Conservation (phyloP, 2,329 filamentous ascomycete species). For the Fusarium abutilonis region DNA sequence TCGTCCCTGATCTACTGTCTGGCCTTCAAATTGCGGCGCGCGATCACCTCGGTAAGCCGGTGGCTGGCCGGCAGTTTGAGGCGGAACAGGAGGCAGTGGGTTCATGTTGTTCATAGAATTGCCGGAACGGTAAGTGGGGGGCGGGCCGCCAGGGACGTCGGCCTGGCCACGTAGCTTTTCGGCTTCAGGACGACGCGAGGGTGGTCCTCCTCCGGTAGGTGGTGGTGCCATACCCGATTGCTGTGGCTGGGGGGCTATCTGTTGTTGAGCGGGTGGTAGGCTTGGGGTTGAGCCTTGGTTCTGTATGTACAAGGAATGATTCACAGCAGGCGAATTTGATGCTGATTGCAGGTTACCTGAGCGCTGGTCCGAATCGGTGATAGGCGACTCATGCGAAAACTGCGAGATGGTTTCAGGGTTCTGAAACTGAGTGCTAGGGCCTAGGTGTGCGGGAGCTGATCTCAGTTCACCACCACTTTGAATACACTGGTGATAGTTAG, state of each 20-base stretch:
- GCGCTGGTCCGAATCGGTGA: constrained; percentile 59
- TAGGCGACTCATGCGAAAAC: constrained; percentile 69
- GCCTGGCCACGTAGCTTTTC: constrained; percentile 59
- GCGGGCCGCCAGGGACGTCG: constrained; percentile 58
- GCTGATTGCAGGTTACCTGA: constrained; percentile 55
- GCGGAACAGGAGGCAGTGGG: constrained; percentile 55
- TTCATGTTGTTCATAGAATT: constrained; percentile 57
- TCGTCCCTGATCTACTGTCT: constrained; percentile 59
- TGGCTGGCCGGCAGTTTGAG: constrained; percentile 44
- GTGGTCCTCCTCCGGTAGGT: constrained; percentile 55
- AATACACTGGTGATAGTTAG: constrained; percentile 45
- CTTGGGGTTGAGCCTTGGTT: constrained; percentile 48
- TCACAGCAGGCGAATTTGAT: constrained; percentile 57
- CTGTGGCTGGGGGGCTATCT: constrained; percentile 42
- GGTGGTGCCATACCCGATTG: constrained; percentile 60
- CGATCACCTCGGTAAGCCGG: constrained; percentile 55
- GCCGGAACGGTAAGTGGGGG: constrained; percentile 63
- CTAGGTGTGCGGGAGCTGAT: constrained; percentile 50
- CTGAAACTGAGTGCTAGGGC: constrained; percentile 46
- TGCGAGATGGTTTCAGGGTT: constrained; percentile 71
- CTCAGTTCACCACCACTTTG: constrained; percentile 50
- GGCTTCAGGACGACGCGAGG: constrained; percentile 60
- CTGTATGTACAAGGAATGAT: constrained; percentile 51
- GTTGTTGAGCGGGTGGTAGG: constrained; percentile 47
- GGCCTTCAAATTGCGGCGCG: constrained; percentile 57